Conservation (phyloP, 2,329 filamentous ascomycete species). For the Pseudogymnoascus sp. region DNA sequence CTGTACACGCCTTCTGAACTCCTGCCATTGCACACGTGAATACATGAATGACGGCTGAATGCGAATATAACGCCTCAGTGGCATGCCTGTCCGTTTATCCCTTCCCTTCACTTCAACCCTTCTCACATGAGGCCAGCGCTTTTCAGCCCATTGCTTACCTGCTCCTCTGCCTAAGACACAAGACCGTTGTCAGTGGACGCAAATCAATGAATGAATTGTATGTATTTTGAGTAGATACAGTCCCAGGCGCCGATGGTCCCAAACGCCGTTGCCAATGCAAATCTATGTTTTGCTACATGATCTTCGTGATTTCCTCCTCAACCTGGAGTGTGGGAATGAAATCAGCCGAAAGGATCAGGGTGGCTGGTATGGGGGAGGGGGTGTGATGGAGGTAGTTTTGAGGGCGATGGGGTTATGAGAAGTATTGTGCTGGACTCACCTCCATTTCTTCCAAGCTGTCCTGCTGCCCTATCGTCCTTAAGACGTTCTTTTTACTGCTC, state of each 20-base stretch:
- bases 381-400: constrained; percentile 17
- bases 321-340: constrained; percentile 20
- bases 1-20: neutral
- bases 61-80: neutral
- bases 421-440: constrained; percentile 46
- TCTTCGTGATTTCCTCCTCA: constrained; percentile 30
- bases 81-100: neutral
- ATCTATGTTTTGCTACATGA: constrained; percentile 22
- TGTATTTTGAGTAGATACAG: constrained; percentile 6
- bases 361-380: constrained; percentile 44
- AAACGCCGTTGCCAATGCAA: constrained; percentile 6
- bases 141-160: constrained; percentile 1
- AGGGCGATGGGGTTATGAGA: neutral
- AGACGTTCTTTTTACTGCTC: constrained; percentile 98
- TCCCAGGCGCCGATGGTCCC: neutral
- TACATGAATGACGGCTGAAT: neutral
- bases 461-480: constrained; percentile 92
- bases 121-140: constrained; percentile 5
- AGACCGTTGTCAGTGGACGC: neutral
- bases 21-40: constrained; percentile 4
- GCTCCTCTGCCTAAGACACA: constrained; percentile 8
- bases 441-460: constrained; percentile 98
- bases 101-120: neutral
- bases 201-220: neutral
- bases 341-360: constrained; percentile 26